Conservation (phyloP, 169 alveolate genomes). For the Eimeria nieschulzi region DNA sequence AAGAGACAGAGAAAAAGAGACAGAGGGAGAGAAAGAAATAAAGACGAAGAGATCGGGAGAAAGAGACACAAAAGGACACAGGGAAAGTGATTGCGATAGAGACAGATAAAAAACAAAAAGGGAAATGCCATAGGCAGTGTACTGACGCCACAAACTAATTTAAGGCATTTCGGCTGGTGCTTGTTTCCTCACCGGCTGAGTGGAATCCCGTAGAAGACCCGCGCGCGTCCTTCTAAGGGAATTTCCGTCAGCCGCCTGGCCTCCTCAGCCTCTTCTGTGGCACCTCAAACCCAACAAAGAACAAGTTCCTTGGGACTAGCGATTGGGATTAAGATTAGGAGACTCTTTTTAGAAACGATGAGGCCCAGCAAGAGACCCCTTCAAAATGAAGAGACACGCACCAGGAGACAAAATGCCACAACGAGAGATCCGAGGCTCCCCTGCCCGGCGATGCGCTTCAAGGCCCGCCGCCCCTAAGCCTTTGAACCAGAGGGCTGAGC, state of each 20-base stretch:
- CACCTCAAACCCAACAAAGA: not conserved
- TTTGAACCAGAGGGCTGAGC: slow-evolving; percentile 30
- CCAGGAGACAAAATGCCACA: slow-evolving; percentile 21
- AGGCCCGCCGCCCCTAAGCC: slow-evolving; percentile 17
- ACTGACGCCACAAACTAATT: no score
- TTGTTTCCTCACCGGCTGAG: not conserved
- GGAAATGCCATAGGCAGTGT: no score
- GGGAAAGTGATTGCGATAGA: no score
- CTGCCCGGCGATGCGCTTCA: not conserved
- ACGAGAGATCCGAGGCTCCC: slow-evolving; percentile 29
- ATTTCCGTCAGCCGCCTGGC: not conserved
- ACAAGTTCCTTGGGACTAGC: not conserved
- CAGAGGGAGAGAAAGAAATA: not conserved
- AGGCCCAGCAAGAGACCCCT: not conserved
- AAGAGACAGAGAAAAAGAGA: not conserved
- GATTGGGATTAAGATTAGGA: not conserved
- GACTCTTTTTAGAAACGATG: not conserved
- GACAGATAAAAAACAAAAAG: no score
- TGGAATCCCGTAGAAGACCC: not conserved
- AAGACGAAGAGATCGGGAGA: no score
- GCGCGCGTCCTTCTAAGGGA: not conserved
- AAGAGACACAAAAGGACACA: no score
- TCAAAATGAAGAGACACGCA: not conserved
- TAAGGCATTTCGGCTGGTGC: no score
- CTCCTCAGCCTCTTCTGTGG: not conserved